phyloP scores from a whole-genome alignment of 495 filamentous ascomycete species.

The Bryoglossum gracile region DNA sequence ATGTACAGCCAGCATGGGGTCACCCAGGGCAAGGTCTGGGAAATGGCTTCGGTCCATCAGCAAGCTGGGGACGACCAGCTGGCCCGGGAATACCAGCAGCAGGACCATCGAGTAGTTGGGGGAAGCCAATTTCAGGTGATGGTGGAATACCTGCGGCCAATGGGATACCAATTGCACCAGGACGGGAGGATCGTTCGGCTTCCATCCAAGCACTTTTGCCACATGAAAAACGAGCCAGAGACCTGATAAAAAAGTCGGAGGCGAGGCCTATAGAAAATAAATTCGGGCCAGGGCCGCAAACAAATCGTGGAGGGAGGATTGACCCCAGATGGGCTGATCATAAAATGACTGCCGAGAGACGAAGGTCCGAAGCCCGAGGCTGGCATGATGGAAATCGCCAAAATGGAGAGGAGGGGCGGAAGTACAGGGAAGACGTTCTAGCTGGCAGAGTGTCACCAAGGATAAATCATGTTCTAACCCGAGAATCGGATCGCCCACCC shows the following conservation, averaged over 20 bases:
- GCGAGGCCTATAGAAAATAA: background rate
- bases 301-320: constrained; percentile 20
- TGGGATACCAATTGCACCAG: background rate
- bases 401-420: no score
- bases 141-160: background rate
- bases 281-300: constrained; percentile 14
- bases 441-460: no score
- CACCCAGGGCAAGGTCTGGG: background rate
- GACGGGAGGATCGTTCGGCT: background rate
- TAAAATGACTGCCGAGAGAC: background rate
- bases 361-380: no score
- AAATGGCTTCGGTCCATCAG: background rate
- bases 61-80: constrained; percentile 10
- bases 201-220: constrained; percentile 11
- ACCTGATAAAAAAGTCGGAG: constrained; percentile 6
- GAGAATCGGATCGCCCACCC: no score
- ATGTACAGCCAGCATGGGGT: constrained; percentile 3
- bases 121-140: background rate
- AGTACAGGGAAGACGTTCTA: no score
- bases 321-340: background rate
- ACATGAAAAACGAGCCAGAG: constrained; percentile 20
- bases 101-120: no score
- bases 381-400: no score
- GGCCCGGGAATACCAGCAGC: constrained; percentile 4
- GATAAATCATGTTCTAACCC: no score